Evolutionary conservation across 345 rosid species (phyloP), one percentile per base, ranked within the genome.

Genomic region (Melaleuca alternifolia): DNA sequence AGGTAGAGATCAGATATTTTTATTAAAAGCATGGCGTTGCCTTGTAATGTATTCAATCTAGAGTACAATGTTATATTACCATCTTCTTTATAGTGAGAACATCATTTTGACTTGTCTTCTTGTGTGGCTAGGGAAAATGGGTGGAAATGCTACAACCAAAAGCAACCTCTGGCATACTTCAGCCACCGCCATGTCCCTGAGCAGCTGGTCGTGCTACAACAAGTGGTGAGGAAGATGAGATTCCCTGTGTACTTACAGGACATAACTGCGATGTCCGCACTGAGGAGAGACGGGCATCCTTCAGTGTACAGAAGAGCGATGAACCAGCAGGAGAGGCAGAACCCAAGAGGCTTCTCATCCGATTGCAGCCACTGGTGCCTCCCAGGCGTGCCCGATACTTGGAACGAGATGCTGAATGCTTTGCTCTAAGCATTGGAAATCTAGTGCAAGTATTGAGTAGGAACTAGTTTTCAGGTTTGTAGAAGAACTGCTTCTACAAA

Each of bases 301-400:
- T 96, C 99, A 0, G 95, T 96, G n/a, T 97, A 93, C 84, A 92
- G 92, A 88, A 94, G 92, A 87, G 91, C 92, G 23, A 88, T 94
- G 86, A 88, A 62, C 83, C 93, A 94, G 86, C 93, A 91, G 48
- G 88, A 90, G 85, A 95, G 87, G 89, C 94, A 92, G 83, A 94
- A 94, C 81, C 88, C 83, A 0, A 56, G 50, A 54, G 93, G 88
- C 53, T 50, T 89, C 82, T 89, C 94, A 6, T 94, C 98, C 18
- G 99, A 97, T 65, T 97, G 99, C 46, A 96, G 95, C 93, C 99
- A 97, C 81, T 97, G 99, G 99, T 97, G 99, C 86, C 96, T 97
- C 86, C 99, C 99, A 37, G 99, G 99, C 3, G 98, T 97, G 28
- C 99, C 99, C 2, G 99, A 97, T 86, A 90, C 89, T 65, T 97